A percentile compares a stretch with the other conserved stretches of the same genome.
These are phyloP conservation scores for Umbilicaria muhlenbergii DNA, from an alignment of 495 filamentous ascomycete genomes.

Conservation along the genomic window DNA sequence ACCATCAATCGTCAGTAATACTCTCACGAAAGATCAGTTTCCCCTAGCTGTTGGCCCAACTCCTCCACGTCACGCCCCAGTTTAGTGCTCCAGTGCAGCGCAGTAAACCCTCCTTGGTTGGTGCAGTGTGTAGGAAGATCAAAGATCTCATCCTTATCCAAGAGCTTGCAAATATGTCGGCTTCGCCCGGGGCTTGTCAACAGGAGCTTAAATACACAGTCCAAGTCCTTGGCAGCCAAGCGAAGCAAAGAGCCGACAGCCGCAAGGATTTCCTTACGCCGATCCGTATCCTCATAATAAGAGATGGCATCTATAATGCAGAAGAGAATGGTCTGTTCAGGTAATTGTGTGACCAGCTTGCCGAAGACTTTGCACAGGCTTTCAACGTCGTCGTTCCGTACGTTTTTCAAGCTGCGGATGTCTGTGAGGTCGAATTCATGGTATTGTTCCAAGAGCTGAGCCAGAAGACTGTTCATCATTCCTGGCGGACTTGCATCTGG, in stretches of 20 bases:
- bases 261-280: neutral
- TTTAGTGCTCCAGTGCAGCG: neutral
- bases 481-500: neutral
- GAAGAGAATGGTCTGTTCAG: neutral
- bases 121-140: neutral
- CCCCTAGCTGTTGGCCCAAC: too few species aligned
- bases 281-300: neutral
- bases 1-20: too few species aligned
- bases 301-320: neutral
- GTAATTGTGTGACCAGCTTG: neutral
- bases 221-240: neutral
- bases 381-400: neutral
- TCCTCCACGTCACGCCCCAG: too few species aligned
- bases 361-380: neutral
- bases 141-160: neutral
- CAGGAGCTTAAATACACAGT: neutral
- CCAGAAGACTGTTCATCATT: constrained; percentile 1
- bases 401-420: neutral
- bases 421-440: neutral
- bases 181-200: constrained; percentile 1
- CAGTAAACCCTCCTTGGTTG: neutral
- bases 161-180: neutral
- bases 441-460: neutral
- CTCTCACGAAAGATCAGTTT: too few species aligned
- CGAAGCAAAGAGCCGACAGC: neutral